Evolutionary conservation across 495 filamentous ascomycete genomes (phyloP).

Genomic region (Podospora pseudoanserina): DNA sequence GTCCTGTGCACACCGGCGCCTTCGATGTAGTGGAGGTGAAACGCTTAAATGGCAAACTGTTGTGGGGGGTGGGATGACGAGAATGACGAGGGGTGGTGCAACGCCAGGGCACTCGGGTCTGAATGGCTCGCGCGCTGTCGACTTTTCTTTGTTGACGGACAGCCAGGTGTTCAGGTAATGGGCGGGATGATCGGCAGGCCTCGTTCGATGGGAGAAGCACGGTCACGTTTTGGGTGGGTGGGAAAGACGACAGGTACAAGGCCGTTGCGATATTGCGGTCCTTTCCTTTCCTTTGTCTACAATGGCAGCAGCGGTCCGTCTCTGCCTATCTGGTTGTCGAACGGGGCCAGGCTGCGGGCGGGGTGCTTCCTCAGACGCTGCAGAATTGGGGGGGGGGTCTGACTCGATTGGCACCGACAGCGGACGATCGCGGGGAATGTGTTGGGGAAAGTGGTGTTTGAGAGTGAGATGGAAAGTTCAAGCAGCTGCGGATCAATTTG

Average conservation of each 20-base stretch:
- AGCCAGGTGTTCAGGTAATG: not conserved
- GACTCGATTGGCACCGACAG: conserved; percentile 14
- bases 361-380: conserved; percentile 14
- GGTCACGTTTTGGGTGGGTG: not conserved
- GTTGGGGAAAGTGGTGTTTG: conserved; percentile 1
- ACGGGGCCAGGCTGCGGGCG: conserved; percentile 9
- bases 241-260: not conserved
- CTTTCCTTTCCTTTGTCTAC: conserved; percentile 1
- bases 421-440: not conserved
- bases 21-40: conserved; percentile 24
- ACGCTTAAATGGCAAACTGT: conserved; percentile 20
- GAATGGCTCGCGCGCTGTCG: conserved; percentile 3
- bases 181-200: conserved; percentile 17
- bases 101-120: conserved; percentile 7
- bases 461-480: not conserved
- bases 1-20: conserved; percentile 14
- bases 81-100: conserved; percentile 8
- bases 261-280: not conserved
- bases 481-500: not conserved
- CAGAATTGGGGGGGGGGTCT: conserved; percentile 7
- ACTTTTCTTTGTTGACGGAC: conserved; percentile 18
- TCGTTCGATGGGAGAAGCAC: conserved; percentile 20
- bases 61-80: conserved; percentile 28
- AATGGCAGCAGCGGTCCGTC: not conserved
- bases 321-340: not conserved